These are phyloP conservation scores for Leishmania braziliensis DNA, from an alignment of 208 protist species.

Conservation along the genomic window DNA sequence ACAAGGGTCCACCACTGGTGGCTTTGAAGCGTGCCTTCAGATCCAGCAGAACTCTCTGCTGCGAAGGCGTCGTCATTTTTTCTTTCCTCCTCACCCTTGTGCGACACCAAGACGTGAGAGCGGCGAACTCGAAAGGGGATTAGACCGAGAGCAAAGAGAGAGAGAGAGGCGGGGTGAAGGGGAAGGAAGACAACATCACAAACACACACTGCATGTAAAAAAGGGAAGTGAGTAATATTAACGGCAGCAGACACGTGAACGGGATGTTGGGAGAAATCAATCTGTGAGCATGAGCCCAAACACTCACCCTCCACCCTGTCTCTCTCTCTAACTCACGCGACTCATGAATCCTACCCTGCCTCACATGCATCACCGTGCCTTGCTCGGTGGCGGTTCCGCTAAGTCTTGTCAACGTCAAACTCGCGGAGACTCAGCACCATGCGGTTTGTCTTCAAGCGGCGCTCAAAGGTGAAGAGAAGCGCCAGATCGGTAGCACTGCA, in stretches of 20 bases:
- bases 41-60: not conserved
- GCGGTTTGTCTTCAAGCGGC: constrained; percentile 81
- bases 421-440: constrained; percentile 78
- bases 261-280: not conserved
- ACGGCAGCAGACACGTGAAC: not conserved
- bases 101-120: not conserved
- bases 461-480: constrained; percentile 86
- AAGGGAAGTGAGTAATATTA: not conserved
- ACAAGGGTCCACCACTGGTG: not conserved
- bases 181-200: not conserved
- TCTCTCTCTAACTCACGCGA: not conserved
- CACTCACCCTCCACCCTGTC: not conserved
- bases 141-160: not conserved
- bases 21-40: not conserved
- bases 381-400: not conserved
- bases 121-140: not conserved
- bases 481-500: constrained; percentile 67
- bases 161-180: not conserved
- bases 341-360: not conserved
- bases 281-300: too few species aligned
- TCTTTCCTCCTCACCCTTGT: not conserved
- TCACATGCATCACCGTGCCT: too few species aligned
- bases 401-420: constrained; percentile 40
- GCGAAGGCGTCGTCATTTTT: not conserved
- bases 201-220: not conserved